A percentile compares a stretch with the other conserved stretches of the same genome.
phyloP scores from a whole-genome alignment of 2,329 filamentous ascomycete species.

The Anisogramma anomala region DNA sequence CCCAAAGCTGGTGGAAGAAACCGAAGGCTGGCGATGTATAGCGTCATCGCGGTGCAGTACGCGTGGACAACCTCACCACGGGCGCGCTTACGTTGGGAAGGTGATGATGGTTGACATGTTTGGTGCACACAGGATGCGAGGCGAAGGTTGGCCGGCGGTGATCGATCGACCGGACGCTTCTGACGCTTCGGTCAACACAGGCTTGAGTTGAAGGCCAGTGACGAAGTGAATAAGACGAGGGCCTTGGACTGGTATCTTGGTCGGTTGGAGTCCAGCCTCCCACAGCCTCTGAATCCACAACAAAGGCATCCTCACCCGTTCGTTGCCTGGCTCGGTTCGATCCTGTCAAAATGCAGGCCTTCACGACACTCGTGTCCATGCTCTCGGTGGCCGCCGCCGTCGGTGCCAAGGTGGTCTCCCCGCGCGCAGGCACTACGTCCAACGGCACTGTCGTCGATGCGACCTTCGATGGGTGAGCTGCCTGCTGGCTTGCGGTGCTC shows the following conservation, averaged over 20 bases:
- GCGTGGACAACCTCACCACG: not conserved
- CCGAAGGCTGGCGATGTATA: too few species aligned
- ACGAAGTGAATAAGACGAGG: too few species aligned
- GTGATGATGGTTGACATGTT: not conserved
- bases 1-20: not conserved
- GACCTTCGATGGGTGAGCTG: slow-evolving; percentile 9
- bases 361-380: not conserved
- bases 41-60: not conserved
- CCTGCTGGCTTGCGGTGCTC: too few species aligned
- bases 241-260: too few species aligned
- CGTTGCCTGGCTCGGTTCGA: not conserved
- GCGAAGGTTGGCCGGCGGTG: too few species aligned
- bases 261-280: too few species aligned
- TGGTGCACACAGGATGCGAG: too few species aligned
- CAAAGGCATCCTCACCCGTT: not conserved
- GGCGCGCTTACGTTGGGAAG: not conserved
- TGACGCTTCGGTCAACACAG: too few species aligned
- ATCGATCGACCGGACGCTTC: too few species aligned
- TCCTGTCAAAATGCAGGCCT: slow-evolving; percentile 6
- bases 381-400: slow-evolving; percentile 5
- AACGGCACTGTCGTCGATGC: slow-evolving; percentile 11
- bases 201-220: too few species aligned
- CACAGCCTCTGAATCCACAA: not conserved
- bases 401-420: not conserved
- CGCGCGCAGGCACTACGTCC: slow-evolving; percentile 5